phyloP scores from a whole-genome alignment of 495 filamentous ascomycete species.

The Cercophora newfieldiana region DNA sequence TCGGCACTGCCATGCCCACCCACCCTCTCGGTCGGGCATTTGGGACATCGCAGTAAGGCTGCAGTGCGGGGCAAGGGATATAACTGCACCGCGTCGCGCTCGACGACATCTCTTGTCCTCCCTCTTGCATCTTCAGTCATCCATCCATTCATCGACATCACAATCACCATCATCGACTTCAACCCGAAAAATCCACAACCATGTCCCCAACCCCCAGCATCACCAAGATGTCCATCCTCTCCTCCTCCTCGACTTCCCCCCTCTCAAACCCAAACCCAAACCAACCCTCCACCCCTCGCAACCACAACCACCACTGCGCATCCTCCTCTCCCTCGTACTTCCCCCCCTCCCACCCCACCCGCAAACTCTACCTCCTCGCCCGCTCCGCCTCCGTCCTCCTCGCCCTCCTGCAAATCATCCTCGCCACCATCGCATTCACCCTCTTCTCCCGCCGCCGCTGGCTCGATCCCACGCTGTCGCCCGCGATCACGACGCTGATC shows the following conservation, averaged over 20 bases:
- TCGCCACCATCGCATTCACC: background rate
- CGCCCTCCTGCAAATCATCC: conserved; percentile 1
- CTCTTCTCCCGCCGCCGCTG: conserved; percentile 5
- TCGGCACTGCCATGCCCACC: too few species aligned
- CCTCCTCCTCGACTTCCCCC: background rate
- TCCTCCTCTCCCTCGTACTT: background rate
- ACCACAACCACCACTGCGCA: background rate
- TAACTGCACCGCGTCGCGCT: background rate
- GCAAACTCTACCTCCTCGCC: conserved; percentile 2
- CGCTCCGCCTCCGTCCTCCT: conserved; percentile 5
- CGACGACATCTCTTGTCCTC: background rate
- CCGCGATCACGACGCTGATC: conserved; percentile 11
- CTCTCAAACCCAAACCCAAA: too few species aligned
- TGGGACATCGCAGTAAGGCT: background rate
- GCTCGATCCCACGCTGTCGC: conserved; percentile 12
- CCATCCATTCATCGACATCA: background rate
- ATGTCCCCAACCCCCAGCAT: conserved; percentile 15
- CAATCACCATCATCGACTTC: too few species aligned
- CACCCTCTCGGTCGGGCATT: background rate
- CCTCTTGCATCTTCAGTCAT: background rate
- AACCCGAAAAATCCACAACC: background rate
- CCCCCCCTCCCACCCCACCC: background rate
- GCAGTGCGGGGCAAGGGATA: background rate
- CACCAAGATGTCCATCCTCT: conserved; percentile 5
- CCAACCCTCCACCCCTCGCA: background rate